phyloP scores from a whole-genome alignment of 2,329 filamentous ascomycete genomes.

The Orbilia blumenaviensis region DNA sequence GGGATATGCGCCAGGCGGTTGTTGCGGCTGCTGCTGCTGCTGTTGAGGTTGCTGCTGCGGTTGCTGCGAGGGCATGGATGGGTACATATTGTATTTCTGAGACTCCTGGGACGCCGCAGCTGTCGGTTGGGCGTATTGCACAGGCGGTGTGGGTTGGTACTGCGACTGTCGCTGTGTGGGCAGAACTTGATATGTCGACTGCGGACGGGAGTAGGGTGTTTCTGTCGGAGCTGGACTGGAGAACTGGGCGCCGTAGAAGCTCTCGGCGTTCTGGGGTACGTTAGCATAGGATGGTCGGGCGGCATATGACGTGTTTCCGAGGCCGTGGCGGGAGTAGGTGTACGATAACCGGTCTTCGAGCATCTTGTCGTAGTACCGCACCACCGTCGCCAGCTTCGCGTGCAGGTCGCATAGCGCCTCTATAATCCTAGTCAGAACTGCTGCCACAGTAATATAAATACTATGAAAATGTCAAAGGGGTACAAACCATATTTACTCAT shows the following conservation, averaged over 20 bases:
- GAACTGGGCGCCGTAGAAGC: slow-evolving; percentile 73
- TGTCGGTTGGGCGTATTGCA: slow-evolving; percentile 65
- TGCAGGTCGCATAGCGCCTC: slow-evolving; percentile 94
- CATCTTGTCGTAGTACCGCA: slow-evolving; percentile 98
- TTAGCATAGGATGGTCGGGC: slow-evolving; percentile 71
- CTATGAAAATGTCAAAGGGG: not conserved
- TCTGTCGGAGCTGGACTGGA: slow-evolving; percentile 62
- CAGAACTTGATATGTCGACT: slow-evolving; percentile 59
- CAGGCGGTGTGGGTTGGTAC: slow-evolving; percentile 62
- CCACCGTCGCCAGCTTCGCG: slow-evolving; percentile 92
- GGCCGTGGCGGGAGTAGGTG: slow-evolving; percentile 83
- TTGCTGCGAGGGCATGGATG: slow-evolving; percentile 61
- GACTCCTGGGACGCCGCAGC: slow-evolving; percentile 62
- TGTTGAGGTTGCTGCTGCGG: slow-evolving; percentile 59
- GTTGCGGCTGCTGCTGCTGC: slow-evolving; percentile 58
- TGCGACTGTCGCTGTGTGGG: slow-evolving; percentile 60
- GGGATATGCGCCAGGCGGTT: slow-evolving; percentile 59
- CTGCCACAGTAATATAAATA: not conserved
- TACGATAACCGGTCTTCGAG: slow-evolving; percentile 92
- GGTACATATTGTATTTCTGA: slow-evolving; percentile 59
- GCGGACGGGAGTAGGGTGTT: slow-evolving; percentile 59
- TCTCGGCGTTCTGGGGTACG: slow-evolving; percentile 73
- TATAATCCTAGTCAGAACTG: slow-evolving; percentile 60
- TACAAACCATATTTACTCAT: slow-evolving; percentile 96
- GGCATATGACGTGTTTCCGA: slow-evolving; percentile 64